phyloP scores from a whole-genome alignment of 495 filamentous ascomycete genomes.

The Aspergillus heteromorphus region DNA sequence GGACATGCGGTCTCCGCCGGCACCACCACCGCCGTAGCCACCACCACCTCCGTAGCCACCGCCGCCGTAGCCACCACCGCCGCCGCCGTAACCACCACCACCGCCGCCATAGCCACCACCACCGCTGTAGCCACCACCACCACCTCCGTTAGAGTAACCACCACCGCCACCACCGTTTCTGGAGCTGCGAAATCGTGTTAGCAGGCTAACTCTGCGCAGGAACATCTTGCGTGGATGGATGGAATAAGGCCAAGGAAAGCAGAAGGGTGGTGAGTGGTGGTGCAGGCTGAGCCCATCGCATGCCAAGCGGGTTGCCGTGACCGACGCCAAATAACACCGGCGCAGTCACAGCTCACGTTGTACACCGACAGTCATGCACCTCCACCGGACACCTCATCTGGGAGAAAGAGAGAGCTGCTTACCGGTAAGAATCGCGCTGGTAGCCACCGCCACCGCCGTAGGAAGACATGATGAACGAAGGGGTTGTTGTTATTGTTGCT shows the following conservation, averaged over 20 bases:
- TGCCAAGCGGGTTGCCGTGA: neutral
- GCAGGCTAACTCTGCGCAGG: neutral
- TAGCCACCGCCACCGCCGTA: slow-evolving; percentile 53
- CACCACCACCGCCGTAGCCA: slow-evolving; percentile 48
- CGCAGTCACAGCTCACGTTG: neutral
- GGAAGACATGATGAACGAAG: slow-evolving; percentile 60
- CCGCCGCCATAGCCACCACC: slow-evolving; percentile 49
- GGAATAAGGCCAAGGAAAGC: neutral
- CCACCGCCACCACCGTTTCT: slow-evolving; percentile 41
- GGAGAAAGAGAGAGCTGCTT: slow-evolving; percentile 18
- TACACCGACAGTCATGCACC: neutral
- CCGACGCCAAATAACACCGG: too few relatives aligned
- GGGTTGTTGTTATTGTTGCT: slow-evolving; percentile 20
- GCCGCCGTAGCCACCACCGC: slow-evolving; percentile 48
- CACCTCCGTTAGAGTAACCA: slow-evolving; percentile 42
- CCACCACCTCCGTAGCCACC: slow-evolving; percentile 40
- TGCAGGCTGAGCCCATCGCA: neutral
- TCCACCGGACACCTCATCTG: neutral
- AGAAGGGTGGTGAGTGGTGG: neutral
- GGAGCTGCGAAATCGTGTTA: slow-evolving; percentile 29
- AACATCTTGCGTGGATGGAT: neutral
- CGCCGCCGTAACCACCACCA: slow-evolving; percentile 43
- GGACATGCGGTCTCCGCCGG: slow-evolving; percentile 87
- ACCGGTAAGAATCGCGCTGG: slow-evolving; percentile 43
- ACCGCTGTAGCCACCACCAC: slow-evolving; percentile 34